Evolutionary conservation across 108 stramenopile species (phyloP).

Genomic region (Cyclostephanos invisitatus): DNA sequence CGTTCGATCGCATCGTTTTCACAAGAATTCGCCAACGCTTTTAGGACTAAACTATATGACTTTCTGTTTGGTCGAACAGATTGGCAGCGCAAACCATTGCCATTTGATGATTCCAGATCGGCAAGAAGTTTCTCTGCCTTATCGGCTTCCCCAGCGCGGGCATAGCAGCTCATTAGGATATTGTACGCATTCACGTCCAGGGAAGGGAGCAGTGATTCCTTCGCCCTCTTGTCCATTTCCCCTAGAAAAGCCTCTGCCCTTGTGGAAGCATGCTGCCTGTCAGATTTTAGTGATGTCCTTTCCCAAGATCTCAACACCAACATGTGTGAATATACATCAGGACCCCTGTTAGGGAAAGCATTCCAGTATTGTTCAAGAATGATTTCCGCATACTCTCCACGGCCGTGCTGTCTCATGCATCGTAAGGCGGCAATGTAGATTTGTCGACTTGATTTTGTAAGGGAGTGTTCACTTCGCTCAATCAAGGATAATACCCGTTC

Average conservation of each 20-base stretch:
- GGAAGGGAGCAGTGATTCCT: slow-evolving; percentile 6
- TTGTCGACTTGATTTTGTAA: slow-evolving; percentile 12
- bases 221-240: slow-evolving; percentile 7
- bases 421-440: slow-evolving; percentile 31
- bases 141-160: slow-evolving; percentile 60
- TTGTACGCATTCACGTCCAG: slow-evolving; percentile 74
- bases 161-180: slow-evolving; percentile 76
- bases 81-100: not conserved
- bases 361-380: slow-evolving; percentile 21
- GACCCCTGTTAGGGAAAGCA: slow-evolving; percentile 3
- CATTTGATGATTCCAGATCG: slow-evolving; percentile 46
- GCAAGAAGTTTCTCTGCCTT: slow-evolving; percentile 57
- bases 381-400: slow-evolving; percentile 34
- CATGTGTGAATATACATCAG: slow-evolving; percentile 30
- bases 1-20: slow-evolving; percentile 20
- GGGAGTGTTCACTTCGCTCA: slow-evolving; percentile 15
- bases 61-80: slow-evolving; percentile 12
- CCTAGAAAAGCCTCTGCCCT: slow-evolving; percentile 30
- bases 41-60: slow-evolving; percentile 36
- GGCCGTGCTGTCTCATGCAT: slow-evolving; percentile 37
- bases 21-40: slow-evolving; percentile 30
- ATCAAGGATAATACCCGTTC: slow-evolving; percentile 29
- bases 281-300: slow-evolving; percentile 7
- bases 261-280: slow-evolving; percentile 15
- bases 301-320: slow-evolving; percentile 32